These are phyloP conservation scores for Candida glucosophila DNA, from an alignment of 1,139 yeast species.

Conservation along the genomic window DNA sequence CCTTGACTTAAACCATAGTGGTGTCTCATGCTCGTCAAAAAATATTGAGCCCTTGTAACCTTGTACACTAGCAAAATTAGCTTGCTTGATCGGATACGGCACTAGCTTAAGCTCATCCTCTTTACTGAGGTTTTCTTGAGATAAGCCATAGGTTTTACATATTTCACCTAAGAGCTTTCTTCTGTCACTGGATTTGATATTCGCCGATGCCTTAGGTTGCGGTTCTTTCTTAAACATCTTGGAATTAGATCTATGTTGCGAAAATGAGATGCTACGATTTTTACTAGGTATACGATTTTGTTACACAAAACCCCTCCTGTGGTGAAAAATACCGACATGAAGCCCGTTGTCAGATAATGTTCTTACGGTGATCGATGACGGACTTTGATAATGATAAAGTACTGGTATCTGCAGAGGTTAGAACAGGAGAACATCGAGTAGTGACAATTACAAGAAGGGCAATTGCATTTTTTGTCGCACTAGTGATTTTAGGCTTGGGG, in stretches of 20 bases:
- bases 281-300: no score
- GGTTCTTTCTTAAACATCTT: conserved; percentile 65
- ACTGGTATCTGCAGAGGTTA: no score
- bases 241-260: no score
- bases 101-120: conserved; percentile 41
- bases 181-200: conserved; percentile 76
- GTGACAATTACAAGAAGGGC: conserved; percentile 3
- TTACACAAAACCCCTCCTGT: no score
- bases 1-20: conserved; percentile 63
- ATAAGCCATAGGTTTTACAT: conserved; percentile 36
- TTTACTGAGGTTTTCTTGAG: conserved; percentile 34
- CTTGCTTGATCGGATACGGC: conserved; percentile 58
- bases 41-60: conserved; percentile 56
- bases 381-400: no score
- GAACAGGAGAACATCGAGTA: background rate
- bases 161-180: conserved; percentile 47
- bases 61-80: conserved; percentile 50
- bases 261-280: no score
- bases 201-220: conserved; percentile 63
- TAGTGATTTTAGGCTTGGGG: conserved; percentile 42
- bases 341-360: no score
- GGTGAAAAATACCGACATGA: no score
- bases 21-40: conserved; percentile 54
- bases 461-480: conserved; percentile 20
- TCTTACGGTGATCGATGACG: no score